These are phyloP conservation scores for Cercospora janseana DNA, from an alignment of 2,329 filamentous ascomycete genomes.

Conservation along the genomic window DNA sequence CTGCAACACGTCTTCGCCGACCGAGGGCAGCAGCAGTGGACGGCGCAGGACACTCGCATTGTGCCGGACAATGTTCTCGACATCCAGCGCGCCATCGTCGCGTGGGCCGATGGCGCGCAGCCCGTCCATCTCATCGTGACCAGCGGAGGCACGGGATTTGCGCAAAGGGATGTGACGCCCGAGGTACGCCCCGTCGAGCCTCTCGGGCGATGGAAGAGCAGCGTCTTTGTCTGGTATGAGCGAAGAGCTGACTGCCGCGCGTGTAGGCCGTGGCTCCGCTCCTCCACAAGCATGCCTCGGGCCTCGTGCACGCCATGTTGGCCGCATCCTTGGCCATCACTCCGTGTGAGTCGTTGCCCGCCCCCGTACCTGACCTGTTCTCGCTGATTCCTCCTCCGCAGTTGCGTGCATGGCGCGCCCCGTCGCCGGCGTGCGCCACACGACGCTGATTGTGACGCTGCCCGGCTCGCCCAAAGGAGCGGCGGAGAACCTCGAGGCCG, in stretches of 20 bases:
- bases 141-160: slow-evolving; percentile 92
- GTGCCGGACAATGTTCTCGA: slow-evolving; percentile 71
- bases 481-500: slow-evolving; percentile 83
- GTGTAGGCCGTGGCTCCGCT: slow-evolving; percentile 71
- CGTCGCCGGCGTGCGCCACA: slow-evolving; percentile 80
- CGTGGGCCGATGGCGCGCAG: slow-evolving; percentile 66
- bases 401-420: slow-evolving; percentile 97
- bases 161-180: slow-evolving; percentile 78
- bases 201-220: neutral
- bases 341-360: slow-evolving; percentile 64
- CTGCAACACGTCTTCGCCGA: slow-evolving; percentile 68
- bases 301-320: slow-evolving; percentile 94
- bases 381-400: slow-evolving; percentile 41
- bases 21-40: slow-evolving; percentile 70
- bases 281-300: slow-evolving; percentile 80
- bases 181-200: slow-evolving; percentile 59
- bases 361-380: neutral
- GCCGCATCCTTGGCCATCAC: slow-evolving; percentile 79
- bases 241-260: no score
- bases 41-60: slow-evolving; percentile 66
- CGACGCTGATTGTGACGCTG: slow-evolving; percentile 79
- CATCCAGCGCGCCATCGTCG: slow-evolving; percentile 70
- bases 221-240: neutral
- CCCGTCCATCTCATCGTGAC: slow-evolving; percentile 75
- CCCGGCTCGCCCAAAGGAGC: slow-evolving; percentile 95